Base-by-base conservation (phyloP, 2,329 filamentous ascomycete species). In the Epichloe uncinata region DNA sequence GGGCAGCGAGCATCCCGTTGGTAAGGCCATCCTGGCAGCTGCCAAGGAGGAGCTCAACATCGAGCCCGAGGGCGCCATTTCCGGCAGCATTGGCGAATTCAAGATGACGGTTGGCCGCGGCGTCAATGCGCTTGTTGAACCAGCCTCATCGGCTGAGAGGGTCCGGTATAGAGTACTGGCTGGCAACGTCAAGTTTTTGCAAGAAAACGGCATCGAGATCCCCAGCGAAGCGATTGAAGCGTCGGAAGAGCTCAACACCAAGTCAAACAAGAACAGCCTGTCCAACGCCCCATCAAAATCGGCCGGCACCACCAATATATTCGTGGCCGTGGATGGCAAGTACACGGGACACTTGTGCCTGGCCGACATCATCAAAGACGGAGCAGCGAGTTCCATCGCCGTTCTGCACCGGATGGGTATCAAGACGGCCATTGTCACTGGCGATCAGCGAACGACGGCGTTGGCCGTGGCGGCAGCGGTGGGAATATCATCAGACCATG, bases 1-100 rank as follows among this genome's bases (percentile, higher is more conserved):
- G 78, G 86, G 87, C 56, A 95, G 88, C 61, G 93, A 98, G 67
- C 93, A 98, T 62, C 93, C 93, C 1, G 86, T 97, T 50, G 93
- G 90, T n/a, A 87, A 82, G 60, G 91, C 93, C 13, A 86, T 97
- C 47, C 72, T 95, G 5, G 68, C 70, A 1, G 81, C 82, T 30
- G 89, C 91, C 3, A 90, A 87, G 58, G 72, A 78, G 2, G 80
- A 91, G 62, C 79, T 96, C 8, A 81, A 81, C 4, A 66, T 95
- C 38, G 81, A 79, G 15, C 65, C 73, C 2, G 88, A 94, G 51
- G 84, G 78, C 7, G 78, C 81, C 16, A 76, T 97, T 34, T 85
- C 94, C 52, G 93, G 93, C 45, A 87, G 79, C 56, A 77, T 95
- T 38, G 87, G 86, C 49, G 85, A 95, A 35, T 97, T 98, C 64